Percentiles rank a stretch among this genome's conserved stretches.
These are phyloP conservation scores for Blastocystis sp. DNA, from an alignment of 352 stramenopile genomes.

Conservation along the genomic window DNA sequence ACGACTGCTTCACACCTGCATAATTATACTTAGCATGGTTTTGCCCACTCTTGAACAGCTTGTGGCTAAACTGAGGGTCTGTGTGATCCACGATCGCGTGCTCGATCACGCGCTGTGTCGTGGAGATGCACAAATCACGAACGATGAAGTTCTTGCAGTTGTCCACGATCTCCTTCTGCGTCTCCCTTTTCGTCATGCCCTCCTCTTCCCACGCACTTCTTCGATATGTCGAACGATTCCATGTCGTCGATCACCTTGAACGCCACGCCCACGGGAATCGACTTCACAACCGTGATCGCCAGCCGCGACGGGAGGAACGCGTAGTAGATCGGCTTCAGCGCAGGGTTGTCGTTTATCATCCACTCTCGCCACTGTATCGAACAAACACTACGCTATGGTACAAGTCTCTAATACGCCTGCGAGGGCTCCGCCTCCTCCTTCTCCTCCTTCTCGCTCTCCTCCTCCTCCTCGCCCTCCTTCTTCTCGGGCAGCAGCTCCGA, in stretches of 20 bases:
- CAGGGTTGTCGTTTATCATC: slow-evolving; percentile 23
- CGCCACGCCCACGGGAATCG: slow-evolving; percentile 25
- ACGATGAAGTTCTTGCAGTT: slow-evolving; percentile 30
- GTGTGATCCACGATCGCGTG: slow-evolving; percentile 7
- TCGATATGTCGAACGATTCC: slow-evolving; percentile 45
- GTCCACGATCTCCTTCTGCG: slow-evolving; percentile 17
- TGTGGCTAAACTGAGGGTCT: slow-evolving; percentile 2
- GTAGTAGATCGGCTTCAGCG: slow-evolving; percentile 41
- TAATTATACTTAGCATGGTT: background rate
- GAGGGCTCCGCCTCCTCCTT: background rate
- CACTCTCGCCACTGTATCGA: background rate
- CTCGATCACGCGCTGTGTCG: slow-evolving; percentile 19
- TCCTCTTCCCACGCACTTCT: background rate
- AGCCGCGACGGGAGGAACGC: slow-evolving; percentile 20
- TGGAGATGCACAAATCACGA: background rate
- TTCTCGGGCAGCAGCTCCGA: too few relatives aligned
- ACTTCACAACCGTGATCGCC: slow-evolving; percentile 19
- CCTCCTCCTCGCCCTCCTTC: slow-evolving; percentile 72
- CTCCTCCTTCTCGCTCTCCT: slow-evolving; percentile 54
- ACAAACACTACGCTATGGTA: slow-evolving; percentile 16
- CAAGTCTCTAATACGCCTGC: slow-evolving; percentile 52
- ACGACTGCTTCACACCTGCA: slow-evolving; percentile 14
- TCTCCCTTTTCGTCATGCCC: slow-evolving; percentile 23
- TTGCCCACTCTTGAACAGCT: slow-evolving; percentile 18
- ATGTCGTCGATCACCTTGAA: slow-evolving; percentile 42